phyloP scores from a whole-genome alignment of 257 asterid species.

The Plantago ovata region DNA sequence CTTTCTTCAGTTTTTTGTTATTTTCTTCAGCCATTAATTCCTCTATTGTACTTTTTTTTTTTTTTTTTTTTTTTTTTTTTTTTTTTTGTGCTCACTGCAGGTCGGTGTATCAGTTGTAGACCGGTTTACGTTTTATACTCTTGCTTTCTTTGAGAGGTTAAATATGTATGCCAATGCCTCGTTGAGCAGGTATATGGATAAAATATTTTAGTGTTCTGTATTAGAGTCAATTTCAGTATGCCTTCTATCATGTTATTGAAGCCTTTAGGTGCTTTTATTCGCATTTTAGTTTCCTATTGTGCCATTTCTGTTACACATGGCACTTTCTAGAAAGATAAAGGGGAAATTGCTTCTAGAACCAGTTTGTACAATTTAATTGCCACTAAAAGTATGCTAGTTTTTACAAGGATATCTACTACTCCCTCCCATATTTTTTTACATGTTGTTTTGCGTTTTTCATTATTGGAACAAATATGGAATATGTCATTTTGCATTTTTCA shows the following conservation, averaged over 20 bases:
- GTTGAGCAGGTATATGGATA: conserved; percentile 62
- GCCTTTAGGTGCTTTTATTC: not conserved
- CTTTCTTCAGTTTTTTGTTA: not conserved
- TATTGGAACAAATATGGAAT: too few relatives aligned
- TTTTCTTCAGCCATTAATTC: too few relatives aligned
- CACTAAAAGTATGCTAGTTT: too few relatives aligned
- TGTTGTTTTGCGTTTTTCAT: too few relatives aligned
- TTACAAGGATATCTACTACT: too few relatives aligned
- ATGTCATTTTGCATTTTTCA: too few relatives aligned
- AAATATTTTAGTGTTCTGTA: not conserved
- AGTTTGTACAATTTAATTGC: too few relatives aligned
- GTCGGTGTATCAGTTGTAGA: conserved; percentile 98
- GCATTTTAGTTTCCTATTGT: not conserved
- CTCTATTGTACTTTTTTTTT: not conserved
- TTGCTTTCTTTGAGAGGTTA: conserved; percentile 94
- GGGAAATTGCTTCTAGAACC: too few relatives aligned
- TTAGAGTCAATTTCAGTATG: not conserved
- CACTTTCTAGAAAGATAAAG: too few relatives aligned
- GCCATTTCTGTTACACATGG: not conserved
- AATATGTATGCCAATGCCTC: conserved; percentile 94
- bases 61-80: conserved; percentile 8
- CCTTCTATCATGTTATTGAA: not conserved
- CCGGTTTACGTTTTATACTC: conserved; percentile 88
- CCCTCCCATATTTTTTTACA: too few relatives aligned
- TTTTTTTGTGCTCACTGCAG: conserved; percentile 39